Percentiles rank a stretch among this genome's conserved stretches.
These are phyloP conservation scores for Phytopythium chamaehyphon DNA, from an alignment of 352 stramenopile species.

Conservation along the genomic window DNA sequence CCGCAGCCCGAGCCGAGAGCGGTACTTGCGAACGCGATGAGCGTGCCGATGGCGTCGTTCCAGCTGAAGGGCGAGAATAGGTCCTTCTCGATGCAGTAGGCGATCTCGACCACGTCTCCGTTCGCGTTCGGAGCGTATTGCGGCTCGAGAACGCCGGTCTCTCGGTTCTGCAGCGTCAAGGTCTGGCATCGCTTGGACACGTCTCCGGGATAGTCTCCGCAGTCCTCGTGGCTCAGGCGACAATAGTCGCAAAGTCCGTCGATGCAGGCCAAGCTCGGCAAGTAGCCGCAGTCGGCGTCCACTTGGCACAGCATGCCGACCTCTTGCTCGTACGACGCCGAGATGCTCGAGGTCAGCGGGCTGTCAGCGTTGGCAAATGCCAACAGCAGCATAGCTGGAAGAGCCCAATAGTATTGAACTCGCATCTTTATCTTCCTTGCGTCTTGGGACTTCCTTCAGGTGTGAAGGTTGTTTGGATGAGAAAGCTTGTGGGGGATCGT, in stretches of 20 bases:
- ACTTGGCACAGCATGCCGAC: slow-evolving; percentile 41
- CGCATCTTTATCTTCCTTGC: no score
- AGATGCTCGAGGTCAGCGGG: slow-evolving; percentile 7
- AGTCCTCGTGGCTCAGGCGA: slow-evolving; percentile 43
- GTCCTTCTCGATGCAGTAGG: slow-evolving; percentile 81
- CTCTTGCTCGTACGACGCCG: slow-evolving; percentile 23
- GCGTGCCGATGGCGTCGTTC: slow-evolving; percentile 59
- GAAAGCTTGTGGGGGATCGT: no score
- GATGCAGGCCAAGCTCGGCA: slow-evolving; percentile 69
- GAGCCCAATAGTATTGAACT: background rate
- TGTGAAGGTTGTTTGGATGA: no score
- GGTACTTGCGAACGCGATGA: slow-evolving; percentile 78
- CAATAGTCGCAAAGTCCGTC: slow-evolving; percentile 72
- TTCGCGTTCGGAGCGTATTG: slow-evolving; percentile 25
- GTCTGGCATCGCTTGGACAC: slow-evolving; percentile 57
- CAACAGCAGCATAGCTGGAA: background rate
- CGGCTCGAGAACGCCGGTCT: slow-evolving; percentile 31
- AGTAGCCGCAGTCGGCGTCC: slow-evolving; percentile 64
- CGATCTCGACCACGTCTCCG: slow-evolving; percentile 27
- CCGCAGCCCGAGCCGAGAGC: slow-evolving; percentile 89
- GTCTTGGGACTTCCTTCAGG: no score
- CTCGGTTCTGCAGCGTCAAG: slow-evolving; percentile 22
- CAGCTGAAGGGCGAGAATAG: slow-evolving; percentile 73
- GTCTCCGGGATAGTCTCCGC: slow-evolving; percentile 34
- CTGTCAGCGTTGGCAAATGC: slow-evolving; percentile 4